phyloP scores from a whole-genome alignment of 1,284 basidiomycete species.

The Lentinus polychrous region DNA sequence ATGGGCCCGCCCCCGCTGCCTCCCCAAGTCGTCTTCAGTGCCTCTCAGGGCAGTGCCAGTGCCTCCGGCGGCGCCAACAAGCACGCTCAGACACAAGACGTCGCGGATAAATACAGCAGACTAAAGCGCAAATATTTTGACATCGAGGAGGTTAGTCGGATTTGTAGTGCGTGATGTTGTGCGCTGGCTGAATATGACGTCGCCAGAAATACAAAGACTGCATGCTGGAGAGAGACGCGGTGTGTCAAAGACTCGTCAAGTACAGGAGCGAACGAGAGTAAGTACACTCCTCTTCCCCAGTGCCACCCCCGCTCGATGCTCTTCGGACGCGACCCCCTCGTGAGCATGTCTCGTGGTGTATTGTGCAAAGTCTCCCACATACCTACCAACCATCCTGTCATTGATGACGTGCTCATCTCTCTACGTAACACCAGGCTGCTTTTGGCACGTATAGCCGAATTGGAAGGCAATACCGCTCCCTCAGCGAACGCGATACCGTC shows the following conservation, averaged over 20 bases:
- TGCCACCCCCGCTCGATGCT: slow-evolving; percentile 5
- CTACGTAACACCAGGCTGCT: slow-evolving; percentile 32
- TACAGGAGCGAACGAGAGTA: slow-evolving; percentile 55
- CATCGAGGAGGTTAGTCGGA: slow-evolving; percentile 52
- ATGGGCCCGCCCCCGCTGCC: slow-evolving; percentile 43
- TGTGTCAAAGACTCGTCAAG: slow-evolving; percentile 51
- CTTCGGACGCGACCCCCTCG: neutral
- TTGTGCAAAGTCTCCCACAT: too few relatives aligned
- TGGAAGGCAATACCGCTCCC: slow-evolving; percentile 34
- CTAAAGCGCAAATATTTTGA: slow-evolving; percentile 58
- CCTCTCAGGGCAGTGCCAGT: slow-evolving; percentile 18
- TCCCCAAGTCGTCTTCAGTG: slow-evolving; percentile 23
- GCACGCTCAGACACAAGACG: slow-evolving; percentile 25
- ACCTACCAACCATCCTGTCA: too few relatives aligned
- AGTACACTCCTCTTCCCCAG: slow-evolving; percentile 23
- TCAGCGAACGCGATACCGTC: slow-evolving; percentile 13
- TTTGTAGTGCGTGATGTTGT: slow-evolving; percentile 12
- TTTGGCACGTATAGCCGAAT: slow-evolving; percentile 51
- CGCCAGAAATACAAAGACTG: slow-evolving; percentile 51
- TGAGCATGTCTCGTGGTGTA: too few relatives aligned
- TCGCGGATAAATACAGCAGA: slow-evolving; percentile 52
- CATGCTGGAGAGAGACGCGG: slow-evolving; percentile 42
- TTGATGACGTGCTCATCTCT: too few relatives aligned
- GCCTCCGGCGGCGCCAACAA: slow-evolving; percentile 15
- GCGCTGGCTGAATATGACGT: neutral